Base-by-base conservation (phyloP, 2,329 filamentous ascomycete genomes). In the Trichoderma pleuroti region DNA sequence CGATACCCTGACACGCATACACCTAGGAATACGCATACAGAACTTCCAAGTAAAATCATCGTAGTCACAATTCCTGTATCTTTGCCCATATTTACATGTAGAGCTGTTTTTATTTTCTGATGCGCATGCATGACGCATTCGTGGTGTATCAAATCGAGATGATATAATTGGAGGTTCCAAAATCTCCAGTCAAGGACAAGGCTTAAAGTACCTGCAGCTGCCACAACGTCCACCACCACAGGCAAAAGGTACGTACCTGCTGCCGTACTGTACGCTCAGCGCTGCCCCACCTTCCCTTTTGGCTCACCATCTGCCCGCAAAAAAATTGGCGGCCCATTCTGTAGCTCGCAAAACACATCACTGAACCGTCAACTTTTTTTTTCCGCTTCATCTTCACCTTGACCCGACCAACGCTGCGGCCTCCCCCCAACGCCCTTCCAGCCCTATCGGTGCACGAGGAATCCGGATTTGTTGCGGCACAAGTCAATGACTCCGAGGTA, bases 401-500 rank as follows among this genome's bases (percentile, higher is more conserved):
- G 0, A 26, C 39, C 10, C 4, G 14, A 12, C 56, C 10, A 52
- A 10, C 39, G 36, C 62, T 57, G 39, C 63, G 62, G 32, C 11
- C 56, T 69, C 60, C 42, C 26, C 30, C 14, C 66, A 28, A 30
- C 61, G 30, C 46, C 36, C 52, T 46, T 59, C 26, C 34, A 63
- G 30, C 57, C 24, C 63, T 64, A 18, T 14, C 39, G 34, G n/a
- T 52, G 21, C n/a, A 46, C 26, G 34, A 57, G 14, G 34, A 24
- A 57, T 54, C 32, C 12, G 28, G 39, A 62, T 46, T 24, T 67
- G 59, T 62, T 59, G 60, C 61, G 54, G 61, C 61, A 56, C 62
- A 74, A 74, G 75, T 86, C 85, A 88, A 90, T 90, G 88, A 86
- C 82, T 81, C 78, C 79, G 78, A 86, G 90, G 87, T 92, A 95